phyloP scores from a whole-genome alignment of 2,329 filamentous ascomycete genomes.

The Corinectria fuckeliana region DNA sequence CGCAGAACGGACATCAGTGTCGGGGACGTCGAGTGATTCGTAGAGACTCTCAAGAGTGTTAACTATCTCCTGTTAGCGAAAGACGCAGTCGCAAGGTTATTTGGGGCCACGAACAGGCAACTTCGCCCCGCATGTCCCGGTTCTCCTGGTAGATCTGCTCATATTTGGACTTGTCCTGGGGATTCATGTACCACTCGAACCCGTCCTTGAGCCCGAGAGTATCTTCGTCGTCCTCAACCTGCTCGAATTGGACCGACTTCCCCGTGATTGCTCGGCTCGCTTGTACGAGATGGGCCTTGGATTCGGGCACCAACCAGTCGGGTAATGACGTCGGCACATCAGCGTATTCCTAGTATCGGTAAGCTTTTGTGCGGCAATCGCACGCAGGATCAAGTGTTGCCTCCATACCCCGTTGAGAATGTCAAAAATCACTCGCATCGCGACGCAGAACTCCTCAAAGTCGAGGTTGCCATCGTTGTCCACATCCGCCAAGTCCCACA shows the following conservation, averaged over 20 bases:
- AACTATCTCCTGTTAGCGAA: slow-evolving; percentile 58
- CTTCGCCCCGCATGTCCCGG: slow-evolving; percentile 84
- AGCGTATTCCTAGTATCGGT: slow-evolving; percentile 72
- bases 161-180: slow-evolving; percentile 89
- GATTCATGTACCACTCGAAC: slow-evolving; percentile 99
- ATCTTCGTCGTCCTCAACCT: slow-evolving; percentile 83
- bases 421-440: slow-evolving; percentile 98
- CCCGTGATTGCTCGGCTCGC: slow-evolving; percentile 81
- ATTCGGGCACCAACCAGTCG: slow-evolving; percentile 97
- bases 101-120: slow-evolving; percentile 66
- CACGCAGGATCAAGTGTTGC: not conserved
- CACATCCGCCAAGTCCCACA: slow-evolving; percentile 97
- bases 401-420: slow-evolving; percentile 83
- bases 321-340: slow-evolving; percentile 88
- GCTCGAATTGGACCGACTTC: slow-evolving; percentile 82
- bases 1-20: slow-evolving; percentile 84
- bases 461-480: slow-evolving; percentile 97
- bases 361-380: slow-evolving; percentile 17
- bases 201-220: slow-evolving; percentile 88
- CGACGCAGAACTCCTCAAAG: slow-evolving; percentile 99
- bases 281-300: slow-evolving; percentile 88
- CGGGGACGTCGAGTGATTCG: slow-evolving; percentile 75
- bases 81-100: not conserved
- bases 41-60: slow-evolving; percentile 83
- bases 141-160: slow-evolving; percentile 97